Conservation (phyloP, 2,329 filamentous ascomycete species). For the Biscogniauxia mediterranea region DNA sequence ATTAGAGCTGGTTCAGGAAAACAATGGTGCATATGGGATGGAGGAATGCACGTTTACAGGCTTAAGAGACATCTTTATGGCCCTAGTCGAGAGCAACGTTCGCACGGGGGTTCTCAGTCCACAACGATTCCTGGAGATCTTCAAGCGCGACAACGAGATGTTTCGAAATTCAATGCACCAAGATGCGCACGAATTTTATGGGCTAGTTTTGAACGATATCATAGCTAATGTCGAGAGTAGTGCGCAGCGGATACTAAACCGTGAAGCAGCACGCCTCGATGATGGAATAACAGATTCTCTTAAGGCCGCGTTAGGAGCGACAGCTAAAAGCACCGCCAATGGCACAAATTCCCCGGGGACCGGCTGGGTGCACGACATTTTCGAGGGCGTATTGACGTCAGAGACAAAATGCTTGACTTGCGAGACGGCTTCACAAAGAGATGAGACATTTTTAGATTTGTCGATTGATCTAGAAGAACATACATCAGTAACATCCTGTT, state of each 20-base stretch:
- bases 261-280: constrained; percentile 40
- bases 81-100: constrained; percentile 76
- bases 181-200: constrained; percentile 96
- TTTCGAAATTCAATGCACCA: constrained; percentile 97
- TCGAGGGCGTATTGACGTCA: constrained; percentile 90
- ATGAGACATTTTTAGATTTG: constrained; percentile 93
- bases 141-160: constrained; percentile 94
- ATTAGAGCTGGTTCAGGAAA: constrained; percentile 79
- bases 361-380: constrained; percentile 95
- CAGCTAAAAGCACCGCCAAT: constrained; percentile 33
- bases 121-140: constrained; percentile 87
- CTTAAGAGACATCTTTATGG: constrained; percentile 93
- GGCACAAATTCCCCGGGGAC: constrained; percentile 60
- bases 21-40: constrained; percentile 81
- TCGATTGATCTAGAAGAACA: constrained; percentile 96
- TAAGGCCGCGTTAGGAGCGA: constrained; percentile 41
- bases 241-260: constrained; percentile 61
- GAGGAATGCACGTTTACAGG: constrained; percentile 92
- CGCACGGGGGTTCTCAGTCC: constrained; percentile 90
- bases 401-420: constrained; percentile 96
- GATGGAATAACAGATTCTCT: constrained; percentile 52
- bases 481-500: constrained; percentile 91
- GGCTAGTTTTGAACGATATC: constrained; percentile 91
- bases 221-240: constrained; percentile 92
- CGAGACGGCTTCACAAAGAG: constrained; percentile 90